Conservation (phyloP, 768 basidiomycete genomes). For the Lactifluus volemus region DNA sequence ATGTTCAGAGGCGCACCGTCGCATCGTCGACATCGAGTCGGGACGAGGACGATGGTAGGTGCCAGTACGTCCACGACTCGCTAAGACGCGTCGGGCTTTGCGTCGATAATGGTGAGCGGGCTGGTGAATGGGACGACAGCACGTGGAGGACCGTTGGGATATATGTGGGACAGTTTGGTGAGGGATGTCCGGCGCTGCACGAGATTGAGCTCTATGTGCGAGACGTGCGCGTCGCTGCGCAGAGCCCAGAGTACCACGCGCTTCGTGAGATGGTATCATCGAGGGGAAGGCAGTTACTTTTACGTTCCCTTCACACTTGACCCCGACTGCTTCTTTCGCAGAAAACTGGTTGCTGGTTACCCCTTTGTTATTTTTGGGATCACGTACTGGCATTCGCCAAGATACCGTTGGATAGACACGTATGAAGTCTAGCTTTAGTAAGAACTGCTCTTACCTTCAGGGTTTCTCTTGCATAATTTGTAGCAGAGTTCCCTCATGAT, state of each 20-base stretch:
- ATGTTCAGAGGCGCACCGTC: neutral
- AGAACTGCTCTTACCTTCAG: too few species aligned
- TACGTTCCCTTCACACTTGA: neutral
- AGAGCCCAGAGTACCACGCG: neutral
- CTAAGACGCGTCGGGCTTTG: slow-evolving; percentile 8
- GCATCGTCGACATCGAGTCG: neutral
- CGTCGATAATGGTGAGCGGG: neutral
- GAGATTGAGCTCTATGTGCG: neutral
- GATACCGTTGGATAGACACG: too few species aligned
- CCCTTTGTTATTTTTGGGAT: too few species aligned
- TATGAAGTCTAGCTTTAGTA: too few species aligned
- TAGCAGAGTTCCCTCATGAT: too few species aligned
- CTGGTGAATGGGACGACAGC: neutral
- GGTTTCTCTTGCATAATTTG: too few species aligned
- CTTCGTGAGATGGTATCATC: neutral
- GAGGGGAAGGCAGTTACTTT: neutral
- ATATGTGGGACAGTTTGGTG: neutral
- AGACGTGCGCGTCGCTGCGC: neutral
- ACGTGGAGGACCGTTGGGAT: neutral
- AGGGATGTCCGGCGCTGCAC: slow-evolving; percentile 2
- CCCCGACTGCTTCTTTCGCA: too few species aligned
- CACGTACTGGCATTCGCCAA: too few species aligned
- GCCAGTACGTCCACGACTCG: neutral
- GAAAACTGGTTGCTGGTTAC: too few species aligned
- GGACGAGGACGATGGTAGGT: neutral